phyloP scores from a whole-genome alignment of 1,284 basidiomycete genomes.

The Bjerkandera adusta region DNA sequence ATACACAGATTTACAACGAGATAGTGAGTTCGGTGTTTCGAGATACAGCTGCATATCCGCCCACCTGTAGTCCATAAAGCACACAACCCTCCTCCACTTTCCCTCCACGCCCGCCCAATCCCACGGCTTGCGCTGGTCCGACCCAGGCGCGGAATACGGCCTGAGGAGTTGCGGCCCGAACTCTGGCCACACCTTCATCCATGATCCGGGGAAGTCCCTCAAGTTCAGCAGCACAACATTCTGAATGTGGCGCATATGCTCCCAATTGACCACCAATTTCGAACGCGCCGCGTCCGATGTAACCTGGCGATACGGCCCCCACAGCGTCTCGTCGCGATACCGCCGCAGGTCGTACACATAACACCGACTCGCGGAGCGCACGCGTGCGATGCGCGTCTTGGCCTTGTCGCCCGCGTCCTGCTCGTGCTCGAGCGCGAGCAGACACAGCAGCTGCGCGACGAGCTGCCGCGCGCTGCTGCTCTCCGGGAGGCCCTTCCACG shows the following conservation, averaged over 20 bases:
- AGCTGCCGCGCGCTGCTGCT: conserved; percentile 17
- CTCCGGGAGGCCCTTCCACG: neutral
- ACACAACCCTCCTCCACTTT: conserved; percentile 66
- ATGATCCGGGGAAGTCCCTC: conserved; percentile 43
- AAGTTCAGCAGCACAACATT: conserved; percentile 61
- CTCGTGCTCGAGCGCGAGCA: conserved; percentile 40
- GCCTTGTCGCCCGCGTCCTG: conserved; percentile 26
- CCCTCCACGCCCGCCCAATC: conserved; percentile 76
- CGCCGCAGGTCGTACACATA: conserved; percentile 65
- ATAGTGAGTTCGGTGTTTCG: neutral
- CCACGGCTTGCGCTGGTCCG: conserved; percentile 26
- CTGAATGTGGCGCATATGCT: conserved; percentile 54
- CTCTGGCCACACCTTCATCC: conserved; percentile 39
- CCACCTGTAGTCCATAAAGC: conserved; percentile 74
- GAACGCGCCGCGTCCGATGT: conserved; percentile 19
- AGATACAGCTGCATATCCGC: too few species aligned
- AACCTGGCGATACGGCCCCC: conserved; percentile 49
- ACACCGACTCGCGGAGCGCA: conserved; percentile 47
- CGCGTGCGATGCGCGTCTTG: conserved; percentile 26
- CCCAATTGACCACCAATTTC: conserved; percentile 48
- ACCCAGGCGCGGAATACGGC: conserved; percentile 49
- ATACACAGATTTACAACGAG: neutral
- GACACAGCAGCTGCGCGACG: conserved; percentile 35
- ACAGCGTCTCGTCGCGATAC: conserved; percentile 46
- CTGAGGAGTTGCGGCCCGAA: conserved; percentile 47